Evolutionary conservation across 345 rosid genomes (phyloP), one percentile per base, ranked within the genome.

Genomic region (Pistacia atlantica): DNA sequence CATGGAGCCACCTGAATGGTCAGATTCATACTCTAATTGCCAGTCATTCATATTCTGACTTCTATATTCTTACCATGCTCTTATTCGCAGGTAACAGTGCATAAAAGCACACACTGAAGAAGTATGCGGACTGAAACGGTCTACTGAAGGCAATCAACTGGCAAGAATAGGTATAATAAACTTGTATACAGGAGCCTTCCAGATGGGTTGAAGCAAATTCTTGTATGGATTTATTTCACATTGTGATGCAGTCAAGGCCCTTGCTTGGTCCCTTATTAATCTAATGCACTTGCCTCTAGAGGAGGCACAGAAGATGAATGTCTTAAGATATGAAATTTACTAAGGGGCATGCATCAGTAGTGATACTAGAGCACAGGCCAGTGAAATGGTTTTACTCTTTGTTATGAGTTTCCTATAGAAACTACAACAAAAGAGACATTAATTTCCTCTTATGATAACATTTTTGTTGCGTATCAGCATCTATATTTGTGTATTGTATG

Each of bases 191-290:
- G 90, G 85, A 85, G 48, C 85, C 82, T 73, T 72, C 85, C 85
- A 2, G 42, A 37, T 38, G 42, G 80, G 79, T 18, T 75, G 85
- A 31, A 80, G 87, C 54, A 69, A 71, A 25, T 89, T 67, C 72
- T 71, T 89, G 74, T 79, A 81, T 77, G 68, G 74, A 52, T 75
- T 86, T 63, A 59, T 13, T 8, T 86, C 68, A 16, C 91, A 88
- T 75, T 13, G 58, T 65, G 82, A 87, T 33, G 88, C 91, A 46
- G 88, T 88, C 28, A 88, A 85, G 81, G 90, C 90, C 67, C 87
- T 88, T 69, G 90, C 88, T 4, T 85, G 90, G 92, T 86, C 86
- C 92, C 89, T 18, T 80, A 83, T 73, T 87, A 83, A 65, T 75
- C 68, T 22, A 79, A 83, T 59, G 80, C 81, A 11, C 87, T 88